Conservation (phyloP, 139 green algal species). For the Tetraselmis chui region DNA sequence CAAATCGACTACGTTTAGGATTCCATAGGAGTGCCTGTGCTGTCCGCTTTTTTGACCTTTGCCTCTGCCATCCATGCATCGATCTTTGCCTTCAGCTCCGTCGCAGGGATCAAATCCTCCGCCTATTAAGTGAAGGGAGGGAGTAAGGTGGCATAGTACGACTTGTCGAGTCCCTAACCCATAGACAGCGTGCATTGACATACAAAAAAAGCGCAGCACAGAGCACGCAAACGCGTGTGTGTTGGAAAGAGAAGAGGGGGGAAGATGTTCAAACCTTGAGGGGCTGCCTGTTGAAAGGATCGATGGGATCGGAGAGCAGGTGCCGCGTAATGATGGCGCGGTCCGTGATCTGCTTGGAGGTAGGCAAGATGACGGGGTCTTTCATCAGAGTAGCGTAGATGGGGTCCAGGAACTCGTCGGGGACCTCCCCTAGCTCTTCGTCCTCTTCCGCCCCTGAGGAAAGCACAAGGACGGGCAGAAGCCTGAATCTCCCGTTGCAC, state of each 20-base stretch:
- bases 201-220: too few species aligned
- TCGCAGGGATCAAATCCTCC: conserved; percentile 42
- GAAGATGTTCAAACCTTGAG: conserved; percentile 43
- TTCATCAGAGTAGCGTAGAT: conserved; percentile 83
- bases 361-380: conserved; percentile 81
- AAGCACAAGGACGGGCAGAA: too few species aligned
- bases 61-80: conserved; percentile 51
- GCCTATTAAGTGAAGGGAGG: background rate
- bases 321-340: conserved; percentile 79
- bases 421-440: conserved; percentile 68
- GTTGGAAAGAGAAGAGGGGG: too few species aligned
- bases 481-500: too few species aligned
- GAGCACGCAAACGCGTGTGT: too few species aligned
- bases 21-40: background rate
- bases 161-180: too few species aligned
- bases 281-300: conserved; percentile 80
- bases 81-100: conserved; percentile 75
- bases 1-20: too few species aligned
- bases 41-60: background rate
- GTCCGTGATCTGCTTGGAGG: conserved; percentile 59
- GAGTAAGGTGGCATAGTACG: too few species aligned
- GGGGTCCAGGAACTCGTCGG: conserved; percentile 89
- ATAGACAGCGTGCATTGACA: too few species aligned
- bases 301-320: conserved; percentile 72
- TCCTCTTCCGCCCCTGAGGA: conserved; percentile 47